Evolutionary conservation across 2,329 filamentous ascomycete species (phyloP).

Genomic region (Clathrospora elynae): DNA sequence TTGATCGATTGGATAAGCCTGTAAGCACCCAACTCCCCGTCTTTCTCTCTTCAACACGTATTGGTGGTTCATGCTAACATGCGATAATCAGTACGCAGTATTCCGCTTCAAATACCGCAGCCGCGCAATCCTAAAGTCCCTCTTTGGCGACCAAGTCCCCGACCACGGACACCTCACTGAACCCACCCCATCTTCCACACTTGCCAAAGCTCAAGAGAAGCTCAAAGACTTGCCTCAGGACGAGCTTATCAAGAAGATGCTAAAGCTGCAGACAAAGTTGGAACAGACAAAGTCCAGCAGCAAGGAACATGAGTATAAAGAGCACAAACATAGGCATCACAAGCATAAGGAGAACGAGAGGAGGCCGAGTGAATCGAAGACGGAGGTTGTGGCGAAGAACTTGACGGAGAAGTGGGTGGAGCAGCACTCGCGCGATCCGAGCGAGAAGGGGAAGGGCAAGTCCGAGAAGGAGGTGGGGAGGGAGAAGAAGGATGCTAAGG

Average conservation of each 20-base stretch:
- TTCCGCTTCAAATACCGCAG: constrained; percentile 57
- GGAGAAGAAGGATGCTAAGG: not conserved
- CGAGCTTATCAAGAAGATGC: constrained; percentile 17
- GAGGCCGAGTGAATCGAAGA: constrained; percentile 1
- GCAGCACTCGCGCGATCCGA: constrained; percentile 17
- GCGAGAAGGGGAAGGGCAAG: constrained; percentile 7
- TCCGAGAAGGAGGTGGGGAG: not conserved
- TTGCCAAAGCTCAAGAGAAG: constrained; percentile 12
- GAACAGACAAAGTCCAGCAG: constrained; percentile 20
- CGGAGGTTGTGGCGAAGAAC: constrained; percentile 14
- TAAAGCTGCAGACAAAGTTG: constrained; percentile 30
- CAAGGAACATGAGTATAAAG: not conserved
- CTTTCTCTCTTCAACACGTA: not conserved
- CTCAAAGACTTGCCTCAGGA: constrained; percentile 36
- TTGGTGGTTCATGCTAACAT: constrained; percentile 2
- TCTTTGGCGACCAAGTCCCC: constrained; percentile 29
- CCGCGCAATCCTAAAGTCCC: constrained; percentile 36
- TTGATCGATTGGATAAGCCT: constrained; percentile 46
- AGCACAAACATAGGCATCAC: not conserved
- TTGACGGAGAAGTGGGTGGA: constrained; percentile 32
- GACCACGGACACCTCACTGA: not conserved
- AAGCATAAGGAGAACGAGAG: not conserved
- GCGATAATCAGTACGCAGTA: constrained; percentile 49
- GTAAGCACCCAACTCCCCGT: constrained; percentile 12
- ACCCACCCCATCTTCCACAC: not conserved